Conservation (phyloP, 2,329 filamentous ascomycete genomes). For the Fusarium hostae region DNA sequence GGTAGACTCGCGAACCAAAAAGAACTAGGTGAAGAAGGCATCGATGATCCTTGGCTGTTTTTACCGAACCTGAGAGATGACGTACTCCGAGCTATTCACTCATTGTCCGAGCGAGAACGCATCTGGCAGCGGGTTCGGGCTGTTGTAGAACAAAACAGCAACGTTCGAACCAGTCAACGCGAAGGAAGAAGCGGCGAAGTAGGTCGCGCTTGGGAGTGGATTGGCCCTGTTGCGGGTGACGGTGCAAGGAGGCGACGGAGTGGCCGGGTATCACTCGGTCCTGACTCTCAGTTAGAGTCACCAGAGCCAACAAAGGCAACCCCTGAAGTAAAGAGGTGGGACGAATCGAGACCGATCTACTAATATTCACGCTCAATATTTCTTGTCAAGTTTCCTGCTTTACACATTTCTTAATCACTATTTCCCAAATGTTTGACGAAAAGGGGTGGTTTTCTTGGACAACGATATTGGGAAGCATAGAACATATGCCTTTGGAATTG, state of each 20-base stretch:
- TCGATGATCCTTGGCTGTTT: conserved; percentile 83
- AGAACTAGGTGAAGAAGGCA: conserved; percentile 74
- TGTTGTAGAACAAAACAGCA: conserved; percentile 93
- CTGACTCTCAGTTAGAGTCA: conserved; percentile 52
- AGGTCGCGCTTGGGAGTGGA: conserved; percentile 76
- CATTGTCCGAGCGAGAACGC: conserved; percentile 77
- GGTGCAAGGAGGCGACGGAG: conserved; percentile 60
- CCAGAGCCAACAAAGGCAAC: conserved; percentile 41
- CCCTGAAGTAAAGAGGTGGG: conserved; percentile 53
- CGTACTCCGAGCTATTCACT: conserved; percentile 84
- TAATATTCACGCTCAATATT: conserved; percentile 39
- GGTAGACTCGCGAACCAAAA: conserved; percentile 86
- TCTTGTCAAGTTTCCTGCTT: background rate
- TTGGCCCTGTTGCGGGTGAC: conserved; percentile 65
- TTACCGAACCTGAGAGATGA: conserved; percentile 92
- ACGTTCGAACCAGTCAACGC: conserved; percentile 81
- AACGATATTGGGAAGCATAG: conserved; percentile 22
- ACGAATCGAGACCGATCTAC: conserved; percentile 56
- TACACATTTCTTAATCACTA: conserved; percentile 19
- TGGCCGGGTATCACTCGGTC: conserved; percentile 61
- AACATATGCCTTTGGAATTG: conserved; percentile 25
- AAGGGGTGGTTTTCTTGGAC: conserved; percentile 21
- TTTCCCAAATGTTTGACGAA: conserved; percentile 24
- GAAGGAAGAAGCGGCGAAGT: conserved; percentile 73
- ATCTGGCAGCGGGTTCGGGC: conserved; percentile 86